Evolutionary conservation across 2,329 filamentous ascomycete species (phyloP).

Genomic region (Ophiostoma perfectum): DNA sequence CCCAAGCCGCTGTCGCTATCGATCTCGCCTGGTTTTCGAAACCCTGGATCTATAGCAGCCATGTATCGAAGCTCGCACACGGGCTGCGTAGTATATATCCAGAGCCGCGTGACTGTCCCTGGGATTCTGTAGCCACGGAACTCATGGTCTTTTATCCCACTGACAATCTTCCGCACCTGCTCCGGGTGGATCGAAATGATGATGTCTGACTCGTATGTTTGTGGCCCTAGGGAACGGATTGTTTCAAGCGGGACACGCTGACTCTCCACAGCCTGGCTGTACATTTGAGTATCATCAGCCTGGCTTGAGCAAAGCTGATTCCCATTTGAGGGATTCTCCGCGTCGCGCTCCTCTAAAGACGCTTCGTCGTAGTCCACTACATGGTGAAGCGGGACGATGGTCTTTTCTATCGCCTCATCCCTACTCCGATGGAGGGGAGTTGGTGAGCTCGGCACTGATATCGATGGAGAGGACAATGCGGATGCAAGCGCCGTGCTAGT

Average conservation of each 20-base stretch:
- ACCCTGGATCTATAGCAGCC: constrained; percentile 47
- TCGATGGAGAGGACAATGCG: not conserved
- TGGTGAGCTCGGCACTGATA: constrained; percentile 31
- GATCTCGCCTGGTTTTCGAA: constrained; percentile 44
- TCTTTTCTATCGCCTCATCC: not conserved
- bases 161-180: constrained; percentile 45
- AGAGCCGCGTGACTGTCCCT: constrained; percentile 51
- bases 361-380: not conserved
- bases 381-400: too few relatives aligned
- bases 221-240: constrained; percentile 44
- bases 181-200: constrained; percentile 47
- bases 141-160: constrained; percentile 49
- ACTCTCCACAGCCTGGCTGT: constrained; percentile 39
- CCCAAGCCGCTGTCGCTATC: constrained; percentile 42
- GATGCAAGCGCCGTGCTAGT: not conserved
- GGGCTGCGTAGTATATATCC: constrained; percentile 52
- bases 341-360: not conserved
- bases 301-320: not conserved
- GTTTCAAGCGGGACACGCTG: constrained; percentile 49
- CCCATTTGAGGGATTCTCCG: not conserved
- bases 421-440: constrained; percentile 23
- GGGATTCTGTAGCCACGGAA: constrained; percentile 53
- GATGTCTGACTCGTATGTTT: constrained; percentile 49
- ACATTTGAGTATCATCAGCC: not conserved
- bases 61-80: constrained; percentile 52